A percentile compares a stretch with the other conserved stretches of the same genome.
Evolutionary conservation across 208 protist genomes (phyloP).

Genomic region (Acanthamoeba culbertsoni): DNA sequence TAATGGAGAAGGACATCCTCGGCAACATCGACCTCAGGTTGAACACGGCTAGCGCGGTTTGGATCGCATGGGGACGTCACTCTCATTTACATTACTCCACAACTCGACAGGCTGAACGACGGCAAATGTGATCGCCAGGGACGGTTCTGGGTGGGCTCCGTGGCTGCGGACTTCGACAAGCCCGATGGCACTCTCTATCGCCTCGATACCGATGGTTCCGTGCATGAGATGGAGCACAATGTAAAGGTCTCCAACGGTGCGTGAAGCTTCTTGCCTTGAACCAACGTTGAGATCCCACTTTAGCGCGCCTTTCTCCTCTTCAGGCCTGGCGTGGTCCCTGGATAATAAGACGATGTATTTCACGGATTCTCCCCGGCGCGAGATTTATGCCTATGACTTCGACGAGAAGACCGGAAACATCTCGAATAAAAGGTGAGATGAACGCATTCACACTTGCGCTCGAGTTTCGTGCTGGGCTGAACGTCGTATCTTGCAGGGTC

Average conservation of each 20-base stretch:
- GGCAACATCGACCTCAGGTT: slow-evolving; percentile 40
- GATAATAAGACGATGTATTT: slow-evolving; percentile 45
- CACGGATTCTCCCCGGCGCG: not conserved
- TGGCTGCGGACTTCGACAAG: not conserved
- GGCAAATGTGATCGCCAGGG: slow-evolving; percentile 36
- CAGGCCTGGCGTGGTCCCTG: not conserved
- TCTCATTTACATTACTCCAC: not conserved
- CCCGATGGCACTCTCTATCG: slow-evolving; percentile 21
- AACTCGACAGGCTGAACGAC: slow-evolving; percentile 13
- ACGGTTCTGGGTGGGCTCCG: not conserved
- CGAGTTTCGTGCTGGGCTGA: not conserved
- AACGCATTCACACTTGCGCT: not conserved
- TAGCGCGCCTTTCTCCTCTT: not conserved
- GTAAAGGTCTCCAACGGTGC: slow-evolving; percentile 8
- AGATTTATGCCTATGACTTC: slow-evolving; percentile 36
- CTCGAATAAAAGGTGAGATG: not conserved
- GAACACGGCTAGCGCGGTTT: too few species aligned
- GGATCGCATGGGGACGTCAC: too few species aligned
- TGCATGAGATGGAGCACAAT: slow-evolving; percentile 34
- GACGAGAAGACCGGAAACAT: slow-evolving; percentile 32
- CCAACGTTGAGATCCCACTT: too few species aligned
- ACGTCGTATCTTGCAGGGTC: not conserved
- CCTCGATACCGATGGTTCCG: not conserved
- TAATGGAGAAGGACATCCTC: slow-evolving; percentile 19
- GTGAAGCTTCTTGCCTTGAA: not conserved